phyloP scores from a whole-genome alignment of 169 alveolate genomes.

The Theileria equi region DNA sequence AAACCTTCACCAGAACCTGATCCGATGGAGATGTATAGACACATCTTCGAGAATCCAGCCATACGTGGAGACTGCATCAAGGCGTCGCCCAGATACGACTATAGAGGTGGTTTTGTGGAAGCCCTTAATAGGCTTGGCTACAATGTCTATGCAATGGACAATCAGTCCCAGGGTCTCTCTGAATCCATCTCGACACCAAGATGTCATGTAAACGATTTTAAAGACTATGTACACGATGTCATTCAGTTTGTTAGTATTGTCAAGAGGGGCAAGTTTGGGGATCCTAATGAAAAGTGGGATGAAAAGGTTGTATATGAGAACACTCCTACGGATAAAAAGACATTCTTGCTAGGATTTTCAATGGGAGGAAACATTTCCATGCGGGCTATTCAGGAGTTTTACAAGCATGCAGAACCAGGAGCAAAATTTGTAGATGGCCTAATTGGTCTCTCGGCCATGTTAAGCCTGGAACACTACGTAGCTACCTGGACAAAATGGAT shows the following conservation, averaged over 20 bases:
- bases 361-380: constrained; percentile 74
- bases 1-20: too few relatives aligned
- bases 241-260: constrained; percentile 56
- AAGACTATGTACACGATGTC: constrained; percentile 56
- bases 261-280: constrained; percentile 5
- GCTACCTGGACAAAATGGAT: too few relatives aligned
- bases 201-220: constrained; percentile 19
- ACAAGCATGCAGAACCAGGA: too few relatives aligned
- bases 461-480: too few relatives aligned
- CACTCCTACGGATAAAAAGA: constrained; percentile 26
- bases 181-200: constrained; percentile 29
- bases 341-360: constrained; percentile 65
- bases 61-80: constrained; percentile 28
- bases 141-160: constrained; percentile 59
- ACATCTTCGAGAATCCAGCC: constrained; percentile 4
- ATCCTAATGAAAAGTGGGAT: background rate
- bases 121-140: constrained; percentile 42
- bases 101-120: constrained; percentile 51
- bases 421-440: too few relatives aligned
- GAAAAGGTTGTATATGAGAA: too few relatives aligned
- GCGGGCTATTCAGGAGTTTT: background rate
- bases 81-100: constrained; percentile 10
- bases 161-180: constrained; percentile 61
- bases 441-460: too few relatives aligned
- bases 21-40: too few relatives aligned